Percentiles rank a stretch among this genome's conserved stretches.
These are phyloP conservation scores for Hypoxylon intermedium DNA, from an alignment of 495 filamentous ascomycete species.

Conservation along the genomic window DNA sequence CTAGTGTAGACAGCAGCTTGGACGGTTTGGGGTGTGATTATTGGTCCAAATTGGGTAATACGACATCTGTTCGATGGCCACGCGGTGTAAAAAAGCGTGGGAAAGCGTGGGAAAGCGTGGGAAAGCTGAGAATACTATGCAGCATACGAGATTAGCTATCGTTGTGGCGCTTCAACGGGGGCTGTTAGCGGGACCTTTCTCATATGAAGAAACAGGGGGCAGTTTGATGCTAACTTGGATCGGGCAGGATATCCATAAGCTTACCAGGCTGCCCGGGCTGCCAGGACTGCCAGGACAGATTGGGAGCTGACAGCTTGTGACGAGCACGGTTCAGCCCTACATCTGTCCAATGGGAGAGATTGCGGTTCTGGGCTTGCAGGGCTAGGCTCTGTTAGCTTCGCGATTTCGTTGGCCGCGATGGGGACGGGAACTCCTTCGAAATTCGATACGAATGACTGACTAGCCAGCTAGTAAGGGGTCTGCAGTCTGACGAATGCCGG, in stretches of 20 bases:
- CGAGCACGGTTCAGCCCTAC: conserved; percentile 13
- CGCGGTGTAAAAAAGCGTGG: conserved; percentile 16
- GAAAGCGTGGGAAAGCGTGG: conserved; percentile 8
- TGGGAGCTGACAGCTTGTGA: conserved; percentile 24
- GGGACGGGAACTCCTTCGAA: conserved; percentile 13
- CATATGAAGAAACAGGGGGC: conserved; percentile 23
- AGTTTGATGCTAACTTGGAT: conserved; percentile 26
- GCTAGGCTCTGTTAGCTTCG: conserved; percentile 25
- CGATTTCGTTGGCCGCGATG: conserved; percentile 32
- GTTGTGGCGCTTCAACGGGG: conserved; percentile 25
- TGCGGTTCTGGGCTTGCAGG: conserved; percentile 6
- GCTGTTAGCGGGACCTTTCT: conserved; percentile 18
- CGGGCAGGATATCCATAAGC: conserved; percentile 22
- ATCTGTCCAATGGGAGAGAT: conserved; percentile 13
- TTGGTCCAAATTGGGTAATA: conserved; percentile 27
- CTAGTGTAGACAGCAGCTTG: conserved; percentile 22
- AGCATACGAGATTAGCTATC: conserved; percentile 37
- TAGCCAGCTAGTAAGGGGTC: conserved; percentile 4
- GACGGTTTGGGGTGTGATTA: conserved; percentile 23
- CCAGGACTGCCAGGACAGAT: too few species aligned
- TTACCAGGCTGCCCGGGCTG: too few species aligned
- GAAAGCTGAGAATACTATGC: conserved; percentile 27
- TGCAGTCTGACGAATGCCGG: not conserved
- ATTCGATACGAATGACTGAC: conserved; percentile 28
- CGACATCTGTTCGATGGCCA: conserved; percentile 20